These are phyloP conservation scores for Colletotrichum tanaceti DNA, from an alignment of 2,329 filamentous ascomycete genomes.

Conservation along the genomic window DNA sequence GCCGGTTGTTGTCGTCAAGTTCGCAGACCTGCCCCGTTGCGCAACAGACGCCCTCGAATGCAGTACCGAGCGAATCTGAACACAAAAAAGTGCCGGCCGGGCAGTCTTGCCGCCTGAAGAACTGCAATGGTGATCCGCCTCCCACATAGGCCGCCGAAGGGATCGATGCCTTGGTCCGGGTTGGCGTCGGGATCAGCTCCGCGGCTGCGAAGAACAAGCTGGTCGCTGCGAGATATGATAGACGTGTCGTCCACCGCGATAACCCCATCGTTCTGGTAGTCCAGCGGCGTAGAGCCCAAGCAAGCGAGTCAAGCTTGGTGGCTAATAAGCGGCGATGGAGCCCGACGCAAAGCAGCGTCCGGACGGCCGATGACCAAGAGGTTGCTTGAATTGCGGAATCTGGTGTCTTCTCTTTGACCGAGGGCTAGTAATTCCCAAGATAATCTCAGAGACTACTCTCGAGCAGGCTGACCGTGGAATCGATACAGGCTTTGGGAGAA, in stretches of 20 bases:
- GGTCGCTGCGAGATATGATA: conserved; percentile 3
- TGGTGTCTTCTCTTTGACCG: background rate
- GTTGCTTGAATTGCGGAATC: background rate
- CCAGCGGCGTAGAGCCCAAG: background rate
- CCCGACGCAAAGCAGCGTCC: background rate
- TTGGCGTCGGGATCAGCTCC: conserved; percentile 20
- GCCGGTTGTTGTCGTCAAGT: conserved; percentile 59
- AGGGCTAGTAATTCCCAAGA: background rate
- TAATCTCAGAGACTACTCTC: background rate
- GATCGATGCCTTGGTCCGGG: conserved; percentile 2
- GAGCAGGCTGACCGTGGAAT: background rate
- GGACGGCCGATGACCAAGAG: background rate
- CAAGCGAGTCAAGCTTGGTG: background rate
- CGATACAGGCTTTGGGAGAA: background rate
- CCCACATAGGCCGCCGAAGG: conserved; percentile 16
- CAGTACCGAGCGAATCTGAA: conserved; percentile 57
- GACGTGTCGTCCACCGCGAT: conserved; percentile 8
- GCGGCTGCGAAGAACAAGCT: conserved; percentile 2
- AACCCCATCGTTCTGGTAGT: conserved; percentile 16
- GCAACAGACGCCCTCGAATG: conserved; percentile 64
- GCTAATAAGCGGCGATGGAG: background rate
- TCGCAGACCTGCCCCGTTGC: conserved; percentile 62
- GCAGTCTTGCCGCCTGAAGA: conserved; percentile 50
- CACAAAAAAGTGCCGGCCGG: conserved; percentile 64
- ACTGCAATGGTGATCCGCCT: conserved; percentile 15